Base-by-base conservation (phyloP, 257 asterid genomes). In the Forsythia viridissima region DNA sequence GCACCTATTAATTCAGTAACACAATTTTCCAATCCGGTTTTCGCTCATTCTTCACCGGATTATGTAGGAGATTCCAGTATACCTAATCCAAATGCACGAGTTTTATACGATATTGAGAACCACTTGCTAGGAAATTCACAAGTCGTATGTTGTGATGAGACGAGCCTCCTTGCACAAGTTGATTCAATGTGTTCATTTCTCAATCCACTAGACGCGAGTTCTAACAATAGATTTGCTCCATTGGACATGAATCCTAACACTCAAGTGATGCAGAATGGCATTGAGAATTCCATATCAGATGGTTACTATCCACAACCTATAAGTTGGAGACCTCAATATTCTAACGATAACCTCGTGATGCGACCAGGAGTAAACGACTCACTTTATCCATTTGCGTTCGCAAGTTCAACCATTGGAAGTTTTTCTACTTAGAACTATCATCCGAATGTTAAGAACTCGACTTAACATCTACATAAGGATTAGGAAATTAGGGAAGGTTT, bases 91-190 rank as follows among this genome's bases (percentile, higher is more conserved):
- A 10, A 30, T 5, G 11, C 7, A 0, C 21, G 6, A 6, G 4
- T 48, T 13, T 36, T 77, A 4, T 4, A 30, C 5, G n/a, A 77
- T 8, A 13, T 85, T 1, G 68, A 68, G 51, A 68, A 73, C 41
- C 75, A 82, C n/a, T n/a, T 82, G 48, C 52, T 79, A 3, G 48
- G 30, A 30, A 79, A 71, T 36, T 7, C 73, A 37, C 74, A 68
- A 8, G 34, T 67, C 7, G 59, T 59, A 9, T 2, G 8, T 40
- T 10, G 10, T 3, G 70, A 65, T 3, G 79, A 76, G 34, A 18
- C 4, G 2, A 24, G 37, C 7, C n/a, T 63, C 4, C 0, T 12
- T 37, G 37, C 63, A 74, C 21, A 74, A 3, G 69, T 37, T 13
- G 42, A 42, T 0, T 73, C 80, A 0, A 40, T 52, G 42, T 9